Conservation (phyloP, 495 filamentous ascomycete species). For the Eremomyces bilateralis region DNA sequence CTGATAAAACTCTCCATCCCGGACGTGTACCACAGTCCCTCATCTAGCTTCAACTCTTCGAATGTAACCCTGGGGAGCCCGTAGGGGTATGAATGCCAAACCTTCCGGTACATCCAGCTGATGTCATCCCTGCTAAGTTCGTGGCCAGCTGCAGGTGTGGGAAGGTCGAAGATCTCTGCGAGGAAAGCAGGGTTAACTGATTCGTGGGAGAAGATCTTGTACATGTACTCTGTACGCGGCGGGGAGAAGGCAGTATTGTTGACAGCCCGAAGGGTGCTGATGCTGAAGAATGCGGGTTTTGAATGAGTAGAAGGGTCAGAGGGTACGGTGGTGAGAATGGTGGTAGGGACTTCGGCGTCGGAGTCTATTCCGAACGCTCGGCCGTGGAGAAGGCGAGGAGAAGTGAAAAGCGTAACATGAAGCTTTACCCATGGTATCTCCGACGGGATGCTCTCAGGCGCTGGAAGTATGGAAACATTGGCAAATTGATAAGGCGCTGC, state of each 20-base stretch:
- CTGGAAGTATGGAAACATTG: conserved; percentile 33
- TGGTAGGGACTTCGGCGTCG: conserved; percentile 33
- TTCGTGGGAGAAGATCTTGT: conserved; percentile 85
- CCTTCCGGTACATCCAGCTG: conserved; percentile 54
- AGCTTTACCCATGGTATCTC: conserved; percentile 61
- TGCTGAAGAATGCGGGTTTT: conserved; percentile 61
- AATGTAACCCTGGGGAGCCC: conserved; percentile 68
- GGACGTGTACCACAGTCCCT: conserved; percentile 67
- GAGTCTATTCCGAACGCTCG: conserved; percentile 42
- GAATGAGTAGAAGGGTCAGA: conserved; percentile 36
- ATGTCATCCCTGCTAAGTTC: conserved; percentile 26
- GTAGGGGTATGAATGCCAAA: conserved; percentile 74
- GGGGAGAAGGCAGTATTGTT: conserved; percentile 28
- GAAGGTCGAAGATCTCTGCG: conserved; percentile 24
- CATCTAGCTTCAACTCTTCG: conserved; percentile 49
- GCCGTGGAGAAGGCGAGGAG: conserved; percentile 43
- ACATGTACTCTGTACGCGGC: conserved; percentile 45
- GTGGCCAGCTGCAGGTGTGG: conserved; percentile 1
- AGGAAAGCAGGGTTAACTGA: conserved; percentile 42
- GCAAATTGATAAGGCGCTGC: conserved; percentile 59
- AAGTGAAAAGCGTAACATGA: conserved; percentile 76
- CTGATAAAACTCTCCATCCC: conserved; percentile 90
- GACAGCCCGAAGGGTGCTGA: conserved; percentile 51
- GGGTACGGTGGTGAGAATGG: conserved; percentile 69
- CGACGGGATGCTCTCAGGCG: conserved; percentile 33